Conservation (phyloP, 768 basidiomycete genomes). For the Podaxis mareebaensis region DNA sequence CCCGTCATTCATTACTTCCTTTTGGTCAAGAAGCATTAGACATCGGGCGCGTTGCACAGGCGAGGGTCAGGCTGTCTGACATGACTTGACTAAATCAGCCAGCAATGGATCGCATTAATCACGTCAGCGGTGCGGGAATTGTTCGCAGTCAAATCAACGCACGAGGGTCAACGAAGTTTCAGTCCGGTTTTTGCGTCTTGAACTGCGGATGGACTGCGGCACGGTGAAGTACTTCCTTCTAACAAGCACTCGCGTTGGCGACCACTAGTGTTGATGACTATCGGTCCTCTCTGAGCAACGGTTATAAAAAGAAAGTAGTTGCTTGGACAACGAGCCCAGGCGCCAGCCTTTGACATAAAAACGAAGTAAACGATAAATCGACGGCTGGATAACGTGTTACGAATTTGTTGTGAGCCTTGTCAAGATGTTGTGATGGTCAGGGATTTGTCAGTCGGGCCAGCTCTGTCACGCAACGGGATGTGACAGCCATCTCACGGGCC, state of each 20-base stretch:
- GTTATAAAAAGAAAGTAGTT: too few relatives aligned
- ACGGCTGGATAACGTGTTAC: not conserved
- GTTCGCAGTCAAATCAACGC: not conserved
- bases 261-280: too few relatives aligned
- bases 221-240: not conserved
- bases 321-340: too few relatives aligned
- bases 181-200: not conserved
- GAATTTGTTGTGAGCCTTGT: not conserved
- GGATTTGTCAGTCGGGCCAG: slow-evolving; percentile 9
- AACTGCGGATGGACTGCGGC: slow-evolving; percentile 2
- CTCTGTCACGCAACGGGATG: slow-evolving; percentile 5
- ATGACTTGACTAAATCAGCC: not conserved
- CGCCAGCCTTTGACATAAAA: not conserved
- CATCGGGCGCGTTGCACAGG: not conserved
- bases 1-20: not conserved
- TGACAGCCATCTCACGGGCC: slow-evolving; percentile 1
- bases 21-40: not conserved
- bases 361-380: not conserved
- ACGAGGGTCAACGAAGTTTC: not conserved
- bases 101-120: slow-evolving; percentile 1
- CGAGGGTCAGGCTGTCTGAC: not conserved
- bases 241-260: not conserved
- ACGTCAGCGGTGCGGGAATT: not conserved
- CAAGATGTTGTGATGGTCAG: not conserved
- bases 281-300: too few relatives aligned